These are phyloP conservation scores for Harrya chromipes DNA, from an alignment of 768 basidiomycete genomes.

Conservation along the genomic window DNA sequence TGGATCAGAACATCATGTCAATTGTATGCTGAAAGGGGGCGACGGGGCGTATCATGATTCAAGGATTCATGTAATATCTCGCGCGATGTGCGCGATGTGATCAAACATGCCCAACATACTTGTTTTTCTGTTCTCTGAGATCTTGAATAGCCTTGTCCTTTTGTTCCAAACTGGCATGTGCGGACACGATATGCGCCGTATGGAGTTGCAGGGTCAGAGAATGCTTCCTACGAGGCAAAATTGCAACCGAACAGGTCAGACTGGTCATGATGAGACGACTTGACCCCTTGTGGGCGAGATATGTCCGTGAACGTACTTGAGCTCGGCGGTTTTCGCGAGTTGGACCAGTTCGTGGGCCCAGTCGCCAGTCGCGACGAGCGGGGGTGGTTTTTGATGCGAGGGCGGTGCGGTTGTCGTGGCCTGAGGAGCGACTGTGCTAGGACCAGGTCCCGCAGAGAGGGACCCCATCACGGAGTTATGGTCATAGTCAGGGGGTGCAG, in stretches of 20 bases:
- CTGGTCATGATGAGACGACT: constrained; percentile 1
- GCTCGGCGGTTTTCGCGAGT: constrained; percentile 81
- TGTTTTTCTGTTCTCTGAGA: constrained; percentile 79
- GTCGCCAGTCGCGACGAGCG: constrained; percentile 77
- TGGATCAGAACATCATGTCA: constrained; percentile 14
- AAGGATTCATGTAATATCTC: background rate
- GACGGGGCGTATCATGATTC: background rate
- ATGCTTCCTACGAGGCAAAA: constrained; percentile 57
- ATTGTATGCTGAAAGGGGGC: background rate
- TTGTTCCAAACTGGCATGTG: constrained; percentile 74
- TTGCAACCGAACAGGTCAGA: constrained; percentile 9
- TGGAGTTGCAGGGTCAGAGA: constrained; percentile 80
- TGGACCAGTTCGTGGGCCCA: constrained; percentile 88
- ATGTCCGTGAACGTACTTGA: constrained; percentile 59
- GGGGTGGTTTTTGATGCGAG: constrained; percentile 32
- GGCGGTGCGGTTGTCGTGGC: constrained; percentile 25
- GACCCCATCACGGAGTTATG: constrained; percentile 31
- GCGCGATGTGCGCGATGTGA: background rate
- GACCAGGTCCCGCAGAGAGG: constrained; percentile 32
- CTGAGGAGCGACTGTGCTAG: constrained; percentile 32
- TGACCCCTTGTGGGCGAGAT: constrained; percentile 1
- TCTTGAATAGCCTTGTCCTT: constrained; percentile 79
- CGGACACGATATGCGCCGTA: constrained; percentile 83
- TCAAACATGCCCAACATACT: constrained; percentile 43
- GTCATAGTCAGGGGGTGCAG: constrained; percentile 34